Evolutionary conservation across 441 rosid genomes (phyloP), one percentile per base, ranked within the genome.

Genomic region (Euphorbia corollata): DNA sequence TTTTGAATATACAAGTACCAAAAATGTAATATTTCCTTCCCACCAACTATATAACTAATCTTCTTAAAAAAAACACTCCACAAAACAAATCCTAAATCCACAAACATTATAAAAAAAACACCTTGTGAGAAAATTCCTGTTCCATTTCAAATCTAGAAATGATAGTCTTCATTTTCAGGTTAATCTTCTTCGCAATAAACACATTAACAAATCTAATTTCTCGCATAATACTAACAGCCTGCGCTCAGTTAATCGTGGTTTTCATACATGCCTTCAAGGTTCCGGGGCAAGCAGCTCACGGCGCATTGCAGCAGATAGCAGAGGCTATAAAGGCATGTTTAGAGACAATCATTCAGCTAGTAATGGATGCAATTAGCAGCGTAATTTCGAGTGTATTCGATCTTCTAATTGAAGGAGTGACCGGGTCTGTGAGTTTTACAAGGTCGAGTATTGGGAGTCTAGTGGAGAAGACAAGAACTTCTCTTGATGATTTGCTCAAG

Each of bases 211-310:
- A 50, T 71, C 63, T 82, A n/a, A 22, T 73, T 15, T 73, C 77
- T 2, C 76, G 74, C 10, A 22, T 74, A 41, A 68, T 80, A 77
- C 75, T 83, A 69, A 56, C 55, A 22, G 0, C 50, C 0, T 36
- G 58, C 0, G 85, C 84, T 15, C 13, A 57, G 48, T 7, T 71
- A 10, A 16, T 80, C 0, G 73, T 81, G 63, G 23, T 79, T 5
- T 23, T 83, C 43, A 65, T 83, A 71, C 71, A 80, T 11, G 81
- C 69, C 18, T 65, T 77, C 41, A 72, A 63, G 59, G 57, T 78
- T 0, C 84, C 85, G 0, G 80, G 82, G 0, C 71, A 70, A 23
- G 75, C 78, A 30, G 45, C 71, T 20, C 79, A 80, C 0, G 78
- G 69, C 0, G 82, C 69, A 23, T 34, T 85, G 36, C 68, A 68